Evolutionary conservation across 495 filamentous ascomycete genomes (phyloP), one percentile per base, ranked within the genome.

Genomic region (Talaromyces ruber): DNA sequence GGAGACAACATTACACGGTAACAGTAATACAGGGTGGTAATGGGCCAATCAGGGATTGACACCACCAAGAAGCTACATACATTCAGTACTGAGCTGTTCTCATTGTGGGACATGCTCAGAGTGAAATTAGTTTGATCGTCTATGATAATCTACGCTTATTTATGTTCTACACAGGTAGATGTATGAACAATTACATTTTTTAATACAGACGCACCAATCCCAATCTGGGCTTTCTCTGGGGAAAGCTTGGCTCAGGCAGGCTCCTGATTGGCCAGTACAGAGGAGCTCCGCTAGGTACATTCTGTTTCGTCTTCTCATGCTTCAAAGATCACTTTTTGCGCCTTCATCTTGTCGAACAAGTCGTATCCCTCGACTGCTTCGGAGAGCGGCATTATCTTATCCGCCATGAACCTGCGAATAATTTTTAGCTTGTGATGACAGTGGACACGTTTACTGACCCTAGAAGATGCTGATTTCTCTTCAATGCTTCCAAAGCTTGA

Each of bases 291-390:
- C 51, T 52, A 29, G 3, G 16, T 26, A 6, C 24, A 3, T 54
- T 54, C 34, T 14, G 24, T 57, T 14, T 57, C 25, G 4, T 56
- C 26, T 22, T 30, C 54, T 34, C 55, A 25, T 24, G 79, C 81
- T 66, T 84, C 77, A 62, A 88, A 88, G 5, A 88, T 75, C 29
- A 83, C 80, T 81, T 98, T 98, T 67, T 97, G 92, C 60, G 85
- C 91, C 76, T 94, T 87, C 91, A 93, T 92, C 64, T 86, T 85
- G 67, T 98, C 90, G 76, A 97, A 97, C 22, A 97, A 72, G 45
- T 95, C 88, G 75, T 96, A 97, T 8, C 88, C 94, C 70, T 93
- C 89, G 14, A 92, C 86, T 2, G 92, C 94, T 63, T 91, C 78
- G 3, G 83, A 82, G 47, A 97, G 79, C 22, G 90, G 90, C 91